Base-by-base conservation (phyloP, 805 yeast genomes). In the Myxozyma lipomycoides region DNA sequence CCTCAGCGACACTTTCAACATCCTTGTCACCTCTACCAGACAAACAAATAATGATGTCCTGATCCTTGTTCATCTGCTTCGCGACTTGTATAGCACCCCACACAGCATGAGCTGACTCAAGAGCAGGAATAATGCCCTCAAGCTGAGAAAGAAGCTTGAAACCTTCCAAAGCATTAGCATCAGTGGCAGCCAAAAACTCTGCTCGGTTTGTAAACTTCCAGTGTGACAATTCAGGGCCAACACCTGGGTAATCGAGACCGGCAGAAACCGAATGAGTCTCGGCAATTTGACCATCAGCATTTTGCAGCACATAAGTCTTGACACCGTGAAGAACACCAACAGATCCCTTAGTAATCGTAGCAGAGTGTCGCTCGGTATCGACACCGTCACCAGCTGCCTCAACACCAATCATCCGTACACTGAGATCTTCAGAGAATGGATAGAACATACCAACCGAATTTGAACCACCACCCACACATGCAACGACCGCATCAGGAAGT, bases 11-110 rank as follows among this genome's bases (percentile, higher is more conserved):
- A 68, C 90, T 86, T 72, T 89, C 96, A 36, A 93, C 98, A 69
- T 93, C 98, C 54, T 93, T 93, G 69, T 93, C 98, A 73, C 98
- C 99, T 77, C 99, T 86, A 64, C 99, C 99, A 46, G 96, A 88
- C 50, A 93, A 78, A 68, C 89, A 89, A 65, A 93, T 84, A 54
- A 93, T 83, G 51, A 93, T 74, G 66, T 88, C 81, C 71, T 89
- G 78, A 60, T 85, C 96, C 59, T 82, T 77, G 22, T 77, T 66
- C 84, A 93, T 76, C 17, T 82, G 83, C 74, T 87, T 82, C 26
- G 99, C 98, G 44, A 86, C 76, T 70, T 89, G 79, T 54, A 86
- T 75, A 43, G 90, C 99, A 62, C 96, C 97, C 66, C 76, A 86
- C 48, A 93, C 81, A 37, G 99, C 99, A 68, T 93, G 99, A 10